Base-by-base conservation (phyloP, 78 protist species). In the Dictyostelium brefeldianum region DNA sequence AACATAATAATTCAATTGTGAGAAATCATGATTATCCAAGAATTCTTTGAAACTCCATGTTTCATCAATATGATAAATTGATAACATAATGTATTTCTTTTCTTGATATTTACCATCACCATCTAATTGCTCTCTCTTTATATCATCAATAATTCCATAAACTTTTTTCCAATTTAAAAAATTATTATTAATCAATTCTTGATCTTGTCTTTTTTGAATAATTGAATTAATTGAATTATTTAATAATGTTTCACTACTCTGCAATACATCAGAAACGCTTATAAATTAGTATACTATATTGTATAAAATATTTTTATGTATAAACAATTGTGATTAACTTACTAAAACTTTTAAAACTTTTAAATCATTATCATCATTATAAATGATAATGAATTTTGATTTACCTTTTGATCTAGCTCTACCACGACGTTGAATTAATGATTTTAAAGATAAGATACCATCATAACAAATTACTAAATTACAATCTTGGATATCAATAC, bases 351-450 rank as follows among this genome's bases (percentile, higher is more conserved):
- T 7, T 67, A 67, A 31, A 15, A 67, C 17, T 67, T 67, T 67
- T 25, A 67, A 31, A 31, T 67, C 75, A 29, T 15, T 67, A 6
- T 31, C 48, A 31, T 17, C 56, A 73, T 73, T n/a, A 73, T 18
- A 46, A n/a, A 75, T 27, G 12, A 75, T 50, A 8, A 50, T 75
- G 15, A 75, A 75, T 48, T 75, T 43, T 59, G 50, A 53, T 12
- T 36, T 47, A 7, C 22, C 22, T 27, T 54, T 62, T 43, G 73
- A 71, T 25, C 92, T 22, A 18, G 92, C 92, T 51, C 92, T 77
- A 51, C 92, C 92, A n/a, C 92, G 18, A 29, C 83, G 54, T 47
- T 84, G 92, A 48, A 84, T 74, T 17, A 84, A 12, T 10, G 92
- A 51, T n/a, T 80, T 65, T 48, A 84, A 67, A 41, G 29, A n/a